Base-by-base conservation (phyloP, 2,329 filamentous ascomycete species). In the Sphaerulina musiva region DNA sequence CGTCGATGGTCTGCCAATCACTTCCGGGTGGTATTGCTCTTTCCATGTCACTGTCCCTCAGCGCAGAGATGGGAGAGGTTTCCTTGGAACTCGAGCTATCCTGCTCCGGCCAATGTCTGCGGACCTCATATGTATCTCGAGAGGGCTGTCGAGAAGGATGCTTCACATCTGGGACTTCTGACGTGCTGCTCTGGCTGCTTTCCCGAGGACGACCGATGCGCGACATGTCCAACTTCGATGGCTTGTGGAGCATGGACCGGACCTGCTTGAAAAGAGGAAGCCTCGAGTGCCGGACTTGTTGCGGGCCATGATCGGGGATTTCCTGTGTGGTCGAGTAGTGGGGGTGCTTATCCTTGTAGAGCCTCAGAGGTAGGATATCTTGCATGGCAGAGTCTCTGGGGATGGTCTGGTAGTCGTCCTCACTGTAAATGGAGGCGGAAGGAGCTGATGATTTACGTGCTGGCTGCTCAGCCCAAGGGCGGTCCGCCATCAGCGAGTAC, bases 261-360 rank as follows among this genome's bases (percentile, higher is more conserved):
- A 69, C 67, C 56, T 67, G 66, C 54, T 67, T 64, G 60, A 69
- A 66, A 51, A 69, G 60, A 10, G 66, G 66, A 34, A 68, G 62
- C 48, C 59, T 55, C 14, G 62, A 64, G 46, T 59, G 60, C 43
- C 62, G 42, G 17, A 53, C 47, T 42, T 66, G 60, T 12, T 29
- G 26, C 26, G 60, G 63, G 40, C 59, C 63, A 50, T 57, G 42
- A 53, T 67, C 64, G 20, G 41, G 53, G 53, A 65, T 56, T 32
- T 60, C 54, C 43, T 63, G 59, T 45, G 32, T 10, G 12, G 41
- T n/a, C 17, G 46, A 39, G 20, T 40, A 59, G 53, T 52, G 62
- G 50, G 39, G 60, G 49, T 42, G 61, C 57, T 62, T 57, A 26
- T 45, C 48, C 51, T 62, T 61, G 4, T 56, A 48, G 31, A 58